phyloP scores from a whole-genome alignment of 2,329 filamentous ascomycete species.

The Iodosphaeria phyllophila region DNA sequence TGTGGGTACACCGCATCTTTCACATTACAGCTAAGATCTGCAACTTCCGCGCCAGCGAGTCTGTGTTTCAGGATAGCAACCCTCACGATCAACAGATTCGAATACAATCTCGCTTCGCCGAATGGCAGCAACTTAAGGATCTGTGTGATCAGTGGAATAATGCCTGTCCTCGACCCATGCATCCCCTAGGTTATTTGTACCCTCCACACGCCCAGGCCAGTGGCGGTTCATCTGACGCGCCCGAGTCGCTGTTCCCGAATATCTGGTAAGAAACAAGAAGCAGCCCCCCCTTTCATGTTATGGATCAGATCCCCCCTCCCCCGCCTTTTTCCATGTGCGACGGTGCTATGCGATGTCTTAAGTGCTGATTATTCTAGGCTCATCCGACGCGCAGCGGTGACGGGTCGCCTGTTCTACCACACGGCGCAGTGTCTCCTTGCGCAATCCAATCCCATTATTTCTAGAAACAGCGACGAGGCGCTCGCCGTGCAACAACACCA shows the following conservation, averaged over 20 bases:
- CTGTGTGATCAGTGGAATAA: slow-evolving; percentile 72
- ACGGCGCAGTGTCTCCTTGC: slow-evolving; percentile 67
- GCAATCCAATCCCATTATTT: slow-evolving; percentile 56
- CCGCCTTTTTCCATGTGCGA: neutral
- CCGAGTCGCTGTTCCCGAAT: slow-evolving; percentile 65
- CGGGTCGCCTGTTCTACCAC: slow-evolving; percentile 77
- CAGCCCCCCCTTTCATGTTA: neutral
- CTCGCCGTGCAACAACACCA: slow-evolving; percentile 51
- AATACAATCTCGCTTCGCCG: slow-evolving; percentile 43
- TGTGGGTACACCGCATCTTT: slow-evolving; percentile 77
- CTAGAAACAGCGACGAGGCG: slow-evolving; percentile 45
- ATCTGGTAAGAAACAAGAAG: slow-evolving; percentile 46
- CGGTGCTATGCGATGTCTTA: neutral
- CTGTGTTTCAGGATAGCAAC: slow-evolving; percentile 38
- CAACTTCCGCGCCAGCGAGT: slow-evolving; percentile 61
- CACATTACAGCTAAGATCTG: slow-evolving; percentile 76
- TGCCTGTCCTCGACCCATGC: slow-evolving; percentile 68
- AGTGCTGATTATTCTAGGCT: slow-evolving; percentile 30
- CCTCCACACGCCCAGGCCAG: slow-evolving; percentile 34
- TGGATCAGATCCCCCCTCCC: no score
- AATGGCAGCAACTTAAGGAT: slow-evolving; percentile 67
- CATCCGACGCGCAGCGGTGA: slow-evolving; percentile 62
- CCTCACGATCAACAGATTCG: slow-evolving; percentile 44
- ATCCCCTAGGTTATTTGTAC: slow-evolving; percentile 61
- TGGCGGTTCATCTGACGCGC: slow-evolving; percentile 19